Conservation (phyloP, 1,284 basidiomycete genomes). For the Irpex sp. region DNA sequence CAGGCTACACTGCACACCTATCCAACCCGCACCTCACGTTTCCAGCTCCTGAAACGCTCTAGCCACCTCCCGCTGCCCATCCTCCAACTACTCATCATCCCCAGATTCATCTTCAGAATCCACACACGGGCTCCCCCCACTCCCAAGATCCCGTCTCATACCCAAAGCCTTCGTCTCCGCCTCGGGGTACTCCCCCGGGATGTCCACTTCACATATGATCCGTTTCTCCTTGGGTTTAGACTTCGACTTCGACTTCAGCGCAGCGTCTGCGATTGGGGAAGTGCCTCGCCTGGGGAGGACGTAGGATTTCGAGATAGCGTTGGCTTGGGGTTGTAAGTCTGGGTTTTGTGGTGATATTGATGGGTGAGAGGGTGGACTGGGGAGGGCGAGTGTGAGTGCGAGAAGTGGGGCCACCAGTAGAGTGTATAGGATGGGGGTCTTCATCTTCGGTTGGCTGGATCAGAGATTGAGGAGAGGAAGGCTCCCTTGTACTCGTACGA, state of each 20-base stretch:
- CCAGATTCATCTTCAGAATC: background rate
- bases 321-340: no score
- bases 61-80: background rate
- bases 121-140: background rate
- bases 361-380: no score
- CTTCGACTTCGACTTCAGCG: background rate
- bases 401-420: no score
- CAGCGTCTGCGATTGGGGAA: background rate
- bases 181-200: background rate
- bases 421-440: no score
- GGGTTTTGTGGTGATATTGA: no score
- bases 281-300: background rate
- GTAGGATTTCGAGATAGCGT: background rate
- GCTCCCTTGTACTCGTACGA: no score
- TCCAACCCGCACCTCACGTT: no score
- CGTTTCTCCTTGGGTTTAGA: background rate
- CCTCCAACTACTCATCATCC: background rate
- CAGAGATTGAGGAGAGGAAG: no score
- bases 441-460: no score
- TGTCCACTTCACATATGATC: background rate
- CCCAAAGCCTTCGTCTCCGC: background rate
- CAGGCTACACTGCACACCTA: no score
- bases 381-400: no score
- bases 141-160: background rate
- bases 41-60: background rate